A percentile compares a stretch with the other conserved stretches of the same genome.
These are phyloP conservation scores for Pleurotus cornucopiae DNA, from an alignment of 768 basidiomycete genomes.

Conservation along the genomic window DNA sequence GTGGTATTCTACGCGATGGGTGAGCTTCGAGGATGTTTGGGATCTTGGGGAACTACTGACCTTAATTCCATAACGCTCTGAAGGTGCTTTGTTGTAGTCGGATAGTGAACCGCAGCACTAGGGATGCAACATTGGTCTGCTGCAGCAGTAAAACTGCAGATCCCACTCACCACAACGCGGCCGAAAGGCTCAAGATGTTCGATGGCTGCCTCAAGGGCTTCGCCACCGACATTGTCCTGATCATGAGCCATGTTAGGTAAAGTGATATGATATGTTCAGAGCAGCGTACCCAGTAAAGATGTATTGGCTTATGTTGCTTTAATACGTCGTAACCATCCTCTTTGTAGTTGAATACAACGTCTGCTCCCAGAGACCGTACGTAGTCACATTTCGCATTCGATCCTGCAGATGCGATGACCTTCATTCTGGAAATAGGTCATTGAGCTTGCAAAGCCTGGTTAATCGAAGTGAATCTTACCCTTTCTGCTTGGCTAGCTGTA, in stretches of 20 bases:
- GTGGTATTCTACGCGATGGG: constrained; percentile 22
- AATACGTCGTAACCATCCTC: constrained; percentile 30
- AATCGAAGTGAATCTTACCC: neutral
- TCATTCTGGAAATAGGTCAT: neutral
- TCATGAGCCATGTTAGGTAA: neutral
- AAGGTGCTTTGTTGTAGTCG: constrained; percentile 12
- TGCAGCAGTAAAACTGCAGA: neutral
- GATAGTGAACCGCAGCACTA: constrained; percentile 16
- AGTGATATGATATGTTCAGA: neutral
- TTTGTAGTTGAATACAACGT: constrained; percentile 54
- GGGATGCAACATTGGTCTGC: neutral
- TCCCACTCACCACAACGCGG: constrained; percentile 23
- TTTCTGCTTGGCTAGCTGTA: constrained; percentile 9
- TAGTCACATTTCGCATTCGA: constrained; percentile 48
- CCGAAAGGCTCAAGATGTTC: constrained; percentile 26
- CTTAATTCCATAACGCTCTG: constrained; percentile 15
- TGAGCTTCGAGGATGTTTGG: neutral
- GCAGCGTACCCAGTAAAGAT: constrained; percentile 26
- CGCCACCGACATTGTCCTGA: constrained; percentile 35
- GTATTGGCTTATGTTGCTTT: constrained; percentile 37
- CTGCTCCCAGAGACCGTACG: constrained; percentile 37
- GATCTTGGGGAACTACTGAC: neutral
- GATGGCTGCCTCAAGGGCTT: constrained; percentile 37
- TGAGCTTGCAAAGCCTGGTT: neutral
- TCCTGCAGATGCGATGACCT: constrained; percentile 28